Percentiles rank a stretch among this genome's conserved stretches.
Conservation (phyloP, 2,329 filamentous ascomycete species). For the Fusarium acutatum region DNA sequence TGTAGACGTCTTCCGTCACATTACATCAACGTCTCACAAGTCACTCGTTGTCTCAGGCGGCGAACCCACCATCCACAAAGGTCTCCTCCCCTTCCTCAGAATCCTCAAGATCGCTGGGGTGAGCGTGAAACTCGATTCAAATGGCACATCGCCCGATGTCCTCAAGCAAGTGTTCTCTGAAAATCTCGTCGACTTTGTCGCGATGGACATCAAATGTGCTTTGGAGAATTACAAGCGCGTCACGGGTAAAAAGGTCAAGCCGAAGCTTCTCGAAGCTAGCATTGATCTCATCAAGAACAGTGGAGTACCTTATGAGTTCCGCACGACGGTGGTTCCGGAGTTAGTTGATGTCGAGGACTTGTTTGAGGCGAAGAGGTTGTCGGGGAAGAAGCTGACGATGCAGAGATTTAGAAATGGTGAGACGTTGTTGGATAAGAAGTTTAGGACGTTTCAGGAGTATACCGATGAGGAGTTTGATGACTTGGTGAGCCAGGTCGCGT, state of each 20-base stretch:
- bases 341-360: constrained; percentile 35
- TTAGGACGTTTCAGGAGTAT: constrained; percentile 18
- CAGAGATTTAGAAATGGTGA: constrained; percentile 32
- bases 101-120: constrained; percentile 23
- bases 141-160: constrained; percentile 11
- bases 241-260: constrained; percentile 27
- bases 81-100: constrained; percentile 24
- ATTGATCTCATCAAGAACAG: constrained; percentile 34
- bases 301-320: constrained; percentile 31
- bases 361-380: constrained; percentile 35
- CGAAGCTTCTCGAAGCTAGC: constrained; percentile 18
- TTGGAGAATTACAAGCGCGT: constrained; percentile 37
- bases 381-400: constrained; percentile 33
- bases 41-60: constrained; percentile 35
- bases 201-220: constrained; percentile 40
- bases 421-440: constrained; percentile 6
- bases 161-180: constrained; percentile 17
- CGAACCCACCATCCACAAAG: constrained; percentile 38
- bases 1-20: constrained; percentile 29
- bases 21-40: constrained; percentile 26
- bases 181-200: constrained; percentile 28
- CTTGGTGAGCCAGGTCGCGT: constrained; percentile 27
- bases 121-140: constrained; percentile 33
- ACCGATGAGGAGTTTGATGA: constrained; percentile 32
- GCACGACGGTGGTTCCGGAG: constrained; percentile 33